Conservation (phyloP, 306 rosid species). For the Corylus avellana region DNA sequence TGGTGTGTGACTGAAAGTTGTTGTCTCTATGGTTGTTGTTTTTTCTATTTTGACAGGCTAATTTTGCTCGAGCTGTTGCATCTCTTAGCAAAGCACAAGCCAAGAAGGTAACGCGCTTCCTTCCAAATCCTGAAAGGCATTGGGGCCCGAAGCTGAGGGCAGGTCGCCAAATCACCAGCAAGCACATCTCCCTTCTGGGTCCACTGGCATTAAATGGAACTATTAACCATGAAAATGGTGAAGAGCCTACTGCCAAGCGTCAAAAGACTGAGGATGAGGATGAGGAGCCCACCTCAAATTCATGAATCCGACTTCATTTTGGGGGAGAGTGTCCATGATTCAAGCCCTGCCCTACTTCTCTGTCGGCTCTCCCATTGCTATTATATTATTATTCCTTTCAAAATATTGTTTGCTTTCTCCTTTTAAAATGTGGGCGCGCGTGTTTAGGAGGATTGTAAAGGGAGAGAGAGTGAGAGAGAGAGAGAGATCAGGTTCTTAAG, state of each 20-base stretch:
- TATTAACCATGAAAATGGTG: slow-evolving; percentile 53
- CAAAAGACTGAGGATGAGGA: slow-evolving; percentile 43
- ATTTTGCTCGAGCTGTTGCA: slow-evolving; percentile 82
- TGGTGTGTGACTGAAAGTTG: slow-evolving; percentile 1
- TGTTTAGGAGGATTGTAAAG: slow-evolving; percentile 11
- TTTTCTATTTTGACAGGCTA: slow-evolving; percentile 51
- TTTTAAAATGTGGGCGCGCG: background rate
- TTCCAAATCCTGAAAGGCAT: slow-evolving; percentile 92
- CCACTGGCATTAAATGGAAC: slow-evolving; percentile 64
- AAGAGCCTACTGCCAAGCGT: slow-evolving; percentile 58
- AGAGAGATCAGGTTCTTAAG: slow-evolving; percentile 8
- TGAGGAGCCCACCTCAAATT: slow-evolving; percentile 26
- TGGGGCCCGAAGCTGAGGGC: slow-evolving; percentile 99
- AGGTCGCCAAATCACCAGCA: slow-evolving; percentile 87
- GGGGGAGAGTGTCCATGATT: slow-evolving; percentile 2
- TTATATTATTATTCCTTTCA: background rate
- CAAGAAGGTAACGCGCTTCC: slow-evolving; percentile 85
- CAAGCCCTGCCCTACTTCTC: slow-evolving; percentile 24
- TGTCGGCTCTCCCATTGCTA: background rate
- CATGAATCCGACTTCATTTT: slow-evolving; percentile 26
- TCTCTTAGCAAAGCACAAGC: slow-evolving; percentile 96
- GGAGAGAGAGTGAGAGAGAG: slow-evolving; percentile 6
- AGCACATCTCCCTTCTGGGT: slow-evolving; percentile 84
- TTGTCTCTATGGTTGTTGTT: background rate
- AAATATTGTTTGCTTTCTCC: background rate